phyloP scores from a whole-genome alignment of 2,329 filamentous ascomycete genomes.

The Colletotrichum eleusines region DNA sequence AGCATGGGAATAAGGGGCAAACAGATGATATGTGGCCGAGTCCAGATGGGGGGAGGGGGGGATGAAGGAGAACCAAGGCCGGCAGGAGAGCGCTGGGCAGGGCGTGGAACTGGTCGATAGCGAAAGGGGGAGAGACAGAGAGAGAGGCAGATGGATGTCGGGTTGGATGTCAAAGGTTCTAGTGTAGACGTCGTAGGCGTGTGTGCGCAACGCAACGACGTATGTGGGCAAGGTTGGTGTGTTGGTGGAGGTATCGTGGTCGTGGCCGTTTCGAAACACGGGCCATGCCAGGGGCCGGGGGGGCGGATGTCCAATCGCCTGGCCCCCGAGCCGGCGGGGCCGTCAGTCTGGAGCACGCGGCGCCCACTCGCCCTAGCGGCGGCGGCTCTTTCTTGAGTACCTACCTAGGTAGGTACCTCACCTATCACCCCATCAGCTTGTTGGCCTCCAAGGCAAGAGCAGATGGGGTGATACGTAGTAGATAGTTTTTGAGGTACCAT shows the following conservation, averaged over 20 bases:
- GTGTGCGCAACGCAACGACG: neutral
- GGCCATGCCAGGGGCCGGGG: slow-evolving; percentile 34
- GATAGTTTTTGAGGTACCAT: neutral
- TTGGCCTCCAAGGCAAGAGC: too few species aligned
- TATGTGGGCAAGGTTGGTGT: slow-evolving; percentile 2
- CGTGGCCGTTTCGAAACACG: slow-evolving; percentile 34
- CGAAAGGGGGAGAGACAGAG: slow-evolving; percentile 5
- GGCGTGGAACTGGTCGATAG: slow-evolving; percentile 2
- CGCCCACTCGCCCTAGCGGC: slow-evolving; percentile 31
- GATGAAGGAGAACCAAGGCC: neutral
- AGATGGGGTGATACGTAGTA: too few species aligned
- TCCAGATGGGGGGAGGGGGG: neutral
- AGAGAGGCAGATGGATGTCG: slow-evolving; percentile 18
- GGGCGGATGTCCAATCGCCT: slow-evolving; percentile 33
- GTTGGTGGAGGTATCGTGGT: slow-evolving; percentile 10
- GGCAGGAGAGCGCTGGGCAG: neutral
- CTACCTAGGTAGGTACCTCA: neutral
- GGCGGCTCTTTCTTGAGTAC: slow-evolving; percentile 21
- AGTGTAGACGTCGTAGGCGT: slow-evolving; percentile 12
- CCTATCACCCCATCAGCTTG: too few species aligned
- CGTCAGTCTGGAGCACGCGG: slow-evolving; percentile 37
- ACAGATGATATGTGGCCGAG: neutral
- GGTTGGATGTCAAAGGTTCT: slow-evolving; percentile 33
- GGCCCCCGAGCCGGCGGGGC: slow-evolving; percentile 29
- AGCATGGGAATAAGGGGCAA: slow-evolving; percentile 5